These are phyloP conservation scores for Globisporangium uncinulatum DNA, from an alignment of 352 stramenopile genomes.

Conservation along the genomic window DNA sequence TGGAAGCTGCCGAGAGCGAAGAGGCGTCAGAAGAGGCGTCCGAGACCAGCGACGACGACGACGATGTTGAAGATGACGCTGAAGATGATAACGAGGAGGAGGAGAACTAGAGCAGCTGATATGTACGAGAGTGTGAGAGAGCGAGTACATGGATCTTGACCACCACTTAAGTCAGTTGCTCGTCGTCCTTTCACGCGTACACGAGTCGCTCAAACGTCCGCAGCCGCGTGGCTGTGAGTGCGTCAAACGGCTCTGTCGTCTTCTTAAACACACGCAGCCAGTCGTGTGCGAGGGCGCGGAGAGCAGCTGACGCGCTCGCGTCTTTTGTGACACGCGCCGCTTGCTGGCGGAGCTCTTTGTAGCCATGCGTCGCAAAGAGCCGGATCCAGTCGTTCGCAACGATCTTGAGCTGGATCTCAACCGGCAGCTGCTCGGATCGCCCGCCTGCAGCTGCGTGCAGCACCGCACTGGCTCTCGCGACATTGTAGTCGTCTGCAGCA, in stretches of 20 bases:
- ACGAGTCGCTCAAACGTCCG: constrained; percentile 36
- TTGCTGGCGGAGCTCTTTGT: constrained; percentile 37
- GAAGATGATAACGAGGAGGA: background rate
- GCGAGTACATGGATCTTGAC: background rate
- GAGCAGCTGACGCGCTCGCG: background rate
- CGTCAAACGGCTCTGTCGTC: constrained; percentile 34
- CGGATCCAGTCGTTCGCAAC: constrained; percentile 47
- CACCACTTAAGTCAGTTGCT: background rate
- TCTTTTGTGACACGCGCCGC: constrained; percentile 12
- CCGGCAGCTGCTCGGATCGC: constrained; percentile 6
- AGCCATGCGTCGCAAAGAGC: constrained; percentile 34
- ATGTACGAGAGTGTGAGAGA: background rate
- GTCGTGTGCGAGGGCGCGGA: constrained; percentile 19
- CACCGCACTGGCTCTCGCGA: background rate
- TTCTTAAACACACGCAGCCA: constrained; percentile 41
- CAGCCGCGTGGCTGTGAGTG: constrained; percentile 31
- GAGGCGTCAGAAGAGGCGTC: constrained; percentile 1
- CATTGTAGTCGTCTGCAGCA: constrained; percentile 42
- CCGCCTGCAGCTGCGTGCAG: background rate
- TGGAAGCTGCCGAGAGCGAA: background rate
- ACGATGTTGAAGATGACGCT: constrained; percentile 6
- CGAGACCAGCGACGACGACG: constrained; percentile 1
- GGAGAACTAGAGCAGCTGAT: background rate
- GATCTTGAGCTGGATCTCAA: constrained; percentile 34
- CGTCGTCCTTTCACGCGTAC: constrained; percentile 14